Conservation (phyloP, 2,329 filamentous ascomycete species). For the Sclerotinia trifoliorum region DNA sequence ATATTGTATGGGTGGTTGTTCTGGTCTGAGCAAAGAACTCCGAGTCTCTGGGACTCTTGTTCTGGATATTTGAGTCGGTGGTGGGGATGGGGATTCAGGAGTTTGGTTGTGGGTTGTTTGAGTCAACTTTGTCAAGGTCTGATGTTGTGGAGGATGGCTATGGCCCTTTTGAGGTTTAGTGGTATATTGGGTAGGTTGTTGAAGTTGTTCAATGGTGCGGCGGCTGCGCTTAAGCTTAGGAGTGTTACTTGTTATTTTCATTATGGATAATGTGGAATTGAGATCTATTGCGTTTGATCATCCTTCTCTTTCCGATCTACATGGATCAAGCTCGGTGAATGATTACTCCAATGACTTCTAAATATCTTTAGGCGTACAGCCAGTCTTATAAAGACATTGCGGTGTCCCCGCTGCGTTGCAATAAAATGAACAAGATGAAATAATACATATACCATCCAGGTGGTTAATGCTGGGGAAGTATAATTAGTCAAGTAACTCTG, state of each 20-base stretch:
- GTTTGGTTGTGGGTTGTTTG: not conserved
- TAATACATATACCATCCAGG: not conserved
- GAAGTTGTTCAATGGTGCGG: not conserved
- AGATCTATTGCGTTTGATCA: not conserved
- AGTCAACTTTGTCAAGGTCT: too few relatives aligned
- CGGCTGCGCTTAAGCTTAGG: not conserved
- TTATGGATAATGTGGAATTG: not conserved
- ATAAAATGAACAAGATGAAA: not conserved
- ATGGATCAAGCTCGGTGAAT: not conserved
- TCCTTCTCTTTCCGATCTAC: not conserved
- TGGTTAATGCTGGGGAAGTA: not conserved
- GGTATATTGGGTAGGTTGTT: not conserved
- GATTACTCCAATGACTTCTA: not conserved
- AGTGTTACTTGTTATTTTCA: not conserved
- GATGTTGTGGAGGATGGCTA: not conserved
- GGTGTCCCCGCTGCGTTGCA: not conserved
- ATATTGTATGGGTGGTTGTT: not conserved
- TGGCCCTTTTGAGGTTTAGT: not conserved
- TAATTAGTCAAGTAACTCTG: not conserved
- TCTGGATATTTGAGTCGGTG: not conserved
- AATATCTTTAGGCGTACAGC: not conserved
- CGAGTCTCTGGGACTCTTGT: not conserved
- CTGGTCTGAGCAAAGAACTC: not conserved
- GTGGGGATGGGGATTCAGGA: not conserved
- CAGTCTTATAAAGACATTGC: not conserved